These are phyloP conservation scores for Vanrija sp. DNA, from an alignment of 1,284 basidiomycete species.

Conservation along the genomic window DNA sequence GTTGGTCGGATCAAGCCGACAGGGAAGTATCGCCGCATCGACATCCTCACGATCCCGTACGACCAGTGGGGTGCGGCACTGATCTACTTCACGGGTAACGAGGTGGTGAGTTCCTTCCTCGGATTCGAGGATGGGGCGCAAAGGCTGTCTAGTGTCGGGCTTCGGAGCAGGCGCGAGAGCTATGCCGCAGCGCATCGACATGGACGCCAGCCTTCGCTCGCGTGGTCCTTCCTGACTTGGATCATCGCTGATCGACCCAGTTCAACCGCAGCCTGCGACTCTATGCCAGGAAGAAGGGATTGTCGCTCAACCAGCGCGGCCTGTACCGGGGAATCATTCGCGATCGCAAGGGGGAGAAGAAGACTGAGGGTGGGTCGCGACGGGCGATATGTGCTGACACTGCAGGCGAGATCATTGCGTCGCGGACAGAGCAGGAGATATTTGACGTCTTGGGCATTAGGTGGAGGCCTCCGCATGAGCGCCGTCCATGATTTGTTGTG, in stretches of 20 bases:
- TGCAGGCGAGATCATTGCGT: constrained; percentile 69
- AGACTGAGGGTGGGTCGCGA: constrained; percentile 58
- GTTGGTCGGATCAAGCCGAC: constrained; percentile 56
- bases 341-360: constrained; percentile 60
- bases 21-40: constrained; percentile 65
- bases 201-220: too few species aligned
- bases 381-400: not conserved
- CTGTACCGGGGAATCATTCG: constrained; percentile 69
- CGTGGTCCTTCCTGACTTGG: too few species aligned
- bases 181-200: too few species aligned
- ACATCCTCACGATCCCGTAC: constrained; percentile 73
- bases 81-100: constrained; percentile 82
- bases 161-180: not conserved
- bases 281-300: constrained; percentile 76
- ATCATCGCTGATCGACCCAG: constrained; percentile 48
- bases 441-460: constrained; percentile 62
- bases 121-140: too few species aligned
- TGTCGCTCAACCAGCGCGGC: constrained; percentile 79
- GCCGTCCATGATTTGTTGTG: constrained; percentile 9
- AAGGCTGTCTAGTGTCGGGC: not conserved
- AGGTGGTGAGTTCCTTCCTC: constrained; percentile 59
- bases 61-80: constrained; percentile 72
- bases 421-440: constrained; percentile 77
- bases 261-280: constrained; percentile 84
- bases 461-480: constrained; percentile 26